Evolutionary conservation across 495 filamentous ascomycete species (phyloP).

Genomic region (Lindgomyces ingoldianus): DNA sequence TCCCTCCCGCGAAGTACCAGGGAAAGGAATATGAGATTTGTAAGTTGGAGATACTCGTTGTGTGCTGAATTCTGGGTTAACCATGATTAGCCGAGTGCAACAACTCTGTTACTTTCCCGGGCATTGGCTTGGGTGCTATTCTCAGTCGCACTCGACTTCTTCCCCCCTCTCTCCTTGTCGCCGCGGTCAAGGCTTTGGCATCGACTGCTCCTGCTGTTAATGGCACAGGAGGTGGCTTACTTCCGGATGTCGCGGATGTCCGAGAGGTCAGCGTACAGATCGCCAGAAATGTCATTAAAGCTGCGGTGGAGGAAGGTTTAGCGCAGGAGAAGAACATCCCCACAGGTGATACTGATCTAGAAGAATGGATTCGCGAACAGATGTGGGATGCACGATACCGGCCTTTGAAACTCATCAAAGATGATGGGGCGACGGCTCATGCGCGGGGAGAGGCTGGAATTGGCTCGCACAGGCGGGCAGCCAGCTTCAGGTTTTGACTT

Average conservation of each 20-base stretch:
- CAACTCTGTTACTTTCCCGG: conserved; percentile 84
- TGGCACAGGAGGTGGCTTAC: conserved; percentile 57
- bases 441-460: conserved; percentile 62
- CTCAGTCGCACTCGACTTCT: conserved; percentile 63
- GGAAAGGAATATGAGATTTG: conserved; percentile 66
- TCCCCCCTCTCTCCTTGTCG: conserved; percentile 79
- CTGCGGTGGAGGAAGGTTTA: conserved; percentile 68
- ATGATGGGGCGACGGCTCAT: conserved; percentile 51
- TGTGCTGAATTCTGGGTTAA: neutral
- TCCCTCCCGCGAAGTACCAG: conserved; percentile 70
- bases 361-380: conserved; percentile 82
- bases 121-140: conserved; percentile 79
- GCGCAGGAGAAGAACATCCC: conserved; percentile 64
- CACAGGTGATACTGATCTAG: conserved; percentile 55
- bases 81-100: conserved; percentile 72
- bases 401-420: conserved; percentile 58
- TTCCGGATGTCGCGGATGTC: conserved; percentile 77
- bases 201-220: conserved; percentile 67
- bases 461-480: neutral
- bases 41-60: conserved; percentile 35
- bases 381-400: conserved; percentile 87
- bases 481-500: no score
- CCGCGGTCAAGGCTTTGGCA: conserved; percentile 72
- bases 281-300: conserved; percentile 74
- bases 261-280: conserved; percentile 75